Conservation (phyloP, 768 basidiomycete genomes). For the Daedaleopsis sinensis region DNA sequence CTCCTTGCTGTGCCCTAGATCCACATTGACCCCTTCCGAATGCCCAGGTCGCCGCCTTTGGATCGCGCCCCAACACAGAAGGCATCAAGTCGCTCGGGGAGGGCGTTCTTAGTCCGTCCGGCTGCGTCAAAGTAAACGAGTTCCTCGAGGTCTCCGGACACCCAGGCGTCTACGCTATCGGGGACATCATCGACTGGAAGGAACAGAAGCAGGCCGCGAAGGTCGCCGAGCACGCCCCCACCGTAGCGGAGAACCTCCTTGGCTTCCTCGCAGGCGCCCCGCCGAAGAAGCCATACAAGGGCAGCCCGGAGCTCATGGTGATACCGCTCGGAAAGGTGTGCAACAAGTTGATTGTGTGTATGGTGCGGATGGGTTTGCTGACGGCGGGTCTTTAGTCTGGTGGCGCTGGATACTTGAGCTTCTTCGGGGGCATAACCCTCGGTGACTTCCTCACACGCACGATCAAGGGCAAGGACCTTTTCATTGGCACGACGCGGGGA, state of each 20-base stretch:
- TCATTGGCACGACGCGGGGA: slow-evolving; percentile 20
- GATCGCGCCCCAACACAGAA: slow-evolving; percentile 51
- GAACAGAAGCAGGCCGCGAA: slow-evolving; percentile 68
- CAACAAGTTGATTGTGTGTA: background rate
- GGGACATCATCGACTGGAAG: slow-evolving; percentile 63
- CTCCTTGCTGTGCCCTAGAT: background rate
- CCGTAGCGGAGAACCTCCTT: slow-evolving; percentile 55
- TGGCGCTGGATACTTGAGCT: slow-evolving; percentile 31
- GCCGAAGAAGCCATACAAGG: slow-evolving; percentile 47
- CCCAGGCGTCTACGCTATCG: slow-evolving; percentile 62
- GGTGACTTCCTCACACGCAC: slow-evolving; percentile 30
- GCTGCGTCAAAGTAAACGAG: slow-evolving; percentile 54
- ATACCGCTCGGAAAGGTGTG: slow-evolving; percentile 57
- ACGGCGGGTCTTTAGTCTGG: slow-evolving; percentile 21
- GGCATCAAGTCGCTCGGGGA: slow-evolving; percentile 48
- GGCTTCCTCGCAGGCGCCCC: slow-evolving; percentile 42
- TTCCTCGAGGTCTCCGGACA: slow-evolving; percentile 58
- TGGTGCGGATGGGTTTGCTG: background rate
- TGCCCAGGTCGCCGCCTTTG: slow-evolving; percentile 33
- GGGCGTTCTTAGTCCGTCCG: slow-evolving; percentile 35
- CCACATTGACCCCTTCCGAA: background rate
- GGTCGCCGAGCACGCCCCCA: slow-evolving; percentile 41
- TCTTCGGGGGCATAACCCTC: slow-evolving; percentile 34
- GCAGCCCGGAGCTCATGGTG: slow-evolving; percentile 54
- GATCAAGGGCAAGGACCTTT: slow-evolving; percentile 33